Conservation (phyloP, 1,284 basidiomycete species). For the Ganoderma boninense region DNA sequence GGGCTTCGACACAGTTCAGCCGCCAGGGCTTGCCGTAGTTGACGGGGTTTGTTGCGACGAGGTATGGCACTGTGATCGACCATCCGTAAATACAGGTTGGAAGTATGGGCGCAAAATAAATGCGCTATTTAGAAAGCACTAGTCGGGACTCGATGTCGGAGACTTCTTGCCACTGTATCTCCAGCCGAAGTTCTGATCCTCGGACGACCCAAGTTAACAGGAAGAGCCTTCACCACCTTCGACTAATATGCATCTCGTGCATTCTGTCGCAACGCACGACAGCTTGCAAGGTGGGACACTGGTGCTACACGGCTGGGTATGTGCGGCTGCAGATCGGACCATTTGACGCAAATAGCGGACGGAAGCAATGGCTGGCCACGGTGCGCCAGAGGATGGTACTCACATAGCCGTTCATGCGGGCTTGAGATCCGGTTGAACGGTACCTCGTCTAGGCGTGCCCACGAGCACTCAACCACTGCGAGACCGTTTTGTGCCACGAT, state of each 20-base stretch:
- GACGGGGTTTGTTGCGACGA: conserved; percentile 92
- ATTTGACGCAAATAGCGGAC: neutral
- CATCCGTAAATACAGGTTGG: neutral
- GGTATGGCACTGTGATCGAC: conserved; percentile 80
- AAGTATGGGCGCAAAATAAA: neutral
- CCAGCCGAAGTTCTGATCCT: neutral
- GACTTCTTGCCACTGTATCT: neutral
- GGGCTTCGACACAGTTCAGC: conserved; percentile 91
- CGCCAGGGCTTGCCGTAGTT: conserved; percentile 97
- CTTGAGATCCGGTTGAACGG: conserved; percentile 95
- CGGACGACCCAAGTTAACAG: too few species aligned
- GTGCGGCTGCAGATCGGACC: neutral
- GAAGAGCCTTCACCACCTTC: too few species aligned
- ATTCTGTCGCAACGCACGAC: too few species aligned
- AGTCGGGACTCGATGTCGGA: neutral
- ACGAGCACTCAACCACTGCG: conserved; percentile 97
- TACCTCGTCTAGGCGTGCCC: conserved; percentile 94
- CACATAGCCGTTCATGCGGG: conserved; percentile 90
- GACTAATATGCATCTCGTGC: too few species aligned
- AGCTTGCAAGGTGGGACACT: neutral
- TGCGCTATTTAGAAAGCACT: neutral
- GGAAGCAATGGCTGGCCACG: neutral
- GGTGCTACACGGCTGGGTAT: neutral
- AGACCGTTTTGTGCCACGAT: conserved; percentile 82
- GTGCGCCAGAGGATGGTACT: conserved; percentile 43